Percentiles rank a stretch among this genome's conserved stretches.
phyloP scores from a whole-genome alignment of 2,329 filamentous ascomycete species.

The Fusarium sp. region DNA sequence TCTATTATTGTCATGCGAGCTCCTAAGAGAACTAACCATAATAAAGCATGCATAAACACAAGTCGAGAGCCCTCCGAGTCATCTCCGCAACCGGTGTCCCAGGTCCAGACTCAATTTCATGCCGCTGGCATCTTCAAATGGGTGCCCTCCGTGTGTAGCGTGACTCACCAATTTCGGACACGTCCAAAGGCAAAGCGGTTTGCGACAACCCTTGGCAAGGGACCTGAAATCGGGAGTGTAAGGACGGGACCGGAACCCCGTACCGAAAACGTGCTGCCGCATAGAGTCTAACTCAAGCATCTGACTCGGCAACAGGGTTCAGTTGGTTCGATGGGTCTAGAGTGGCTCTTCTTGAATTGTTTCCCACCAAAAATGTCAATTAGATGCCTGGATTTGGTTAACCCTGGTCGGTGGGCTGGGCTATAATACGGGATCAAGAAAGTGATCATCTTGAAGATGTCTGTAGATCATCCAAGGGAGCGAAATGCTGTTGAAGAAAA shows the following conservation, averaged over 20 bases:
- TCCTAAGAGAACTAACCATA: slow-evolving; percentile 9
- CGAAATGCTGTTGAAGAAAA: neutral
- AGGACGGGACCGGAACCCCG: slow-evolving; percentile 23
- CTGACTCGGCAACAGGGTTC: slow-evolving; percentile 42
- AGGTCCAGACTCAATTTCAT: slow-evolving; percentile 11
- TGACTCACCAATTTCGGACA: slow-evolving; percentile 26
- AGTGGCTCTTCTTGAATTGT: slow-evolving; percentile 30
- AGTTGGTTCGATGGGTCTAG: slow-evolving; percentile 29
- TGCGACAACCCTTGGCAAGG: slow-evolving; percentile 17
- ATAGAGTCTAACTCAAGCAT: slow-evolving; percentile 31
- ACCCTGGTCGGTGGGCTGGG: slow-evolving; percentile 1
- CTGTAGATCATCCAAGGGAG: neutral
- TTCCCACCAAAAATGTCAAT: slow-evolving; percentile 32
- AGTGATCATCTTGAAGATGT: neutral
- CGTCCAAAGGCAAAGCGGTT: slow-evolving; percentile 16
- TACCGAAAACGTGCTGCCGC: slow-evolving; percentile 30
- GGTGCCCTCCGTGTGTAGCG: slow-evolving; percentile 11
- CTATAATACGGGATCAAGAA: slow-evolving; percentile 1
- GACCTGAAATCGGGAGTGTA: slow-evolving; percentile 12
- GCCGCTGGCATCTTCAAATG: neutral
- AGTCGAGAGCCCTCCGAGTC: slow-evolving; percentile 12
- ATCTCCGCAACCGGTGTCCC: slow-evolving; percentile 21
- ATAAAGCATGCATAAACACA: slow-evolving; percentile 1
- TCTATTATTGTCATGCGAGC: slow-evolving; percentile 20
- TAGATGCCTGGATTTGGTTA: slow-evolving; percentile 36